Conservation (phyloP, 2,329 filamentous ascomycete genomes). For the Trichoderma gracile region DNA sequence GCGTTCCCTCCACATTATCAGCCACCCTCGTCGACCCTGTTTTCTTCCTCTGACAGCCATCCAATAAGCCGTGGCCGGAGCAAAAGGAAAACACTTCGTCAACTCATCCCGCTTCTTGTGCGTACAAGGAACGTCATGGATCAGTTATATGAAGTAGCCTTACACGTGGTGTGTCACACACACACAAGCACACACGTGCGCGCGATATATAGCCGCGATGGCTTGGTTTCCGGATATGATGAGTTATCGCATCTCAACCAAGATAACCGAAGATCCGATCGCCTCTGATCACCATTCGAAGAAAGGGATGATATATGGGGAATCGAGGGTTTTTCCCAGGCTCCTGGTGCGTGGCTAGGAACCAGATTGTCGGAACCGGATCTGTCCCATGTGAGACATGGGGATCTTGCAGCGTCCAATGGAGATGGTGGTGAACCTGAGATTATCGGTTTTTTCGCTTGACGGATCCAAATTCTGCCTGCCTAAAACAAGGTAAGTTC, state of each 20-base stretch:
- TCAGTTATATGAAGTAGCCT: neutral
- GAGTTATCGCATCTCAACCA: neutral
- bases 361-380: neutral
- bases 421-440: too few relatives aligned
- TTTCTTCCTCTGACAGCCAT: neutral
- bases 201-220: too few relatives aligned
- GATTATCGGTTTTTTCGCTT: too few relatives aligned
- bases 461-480: too few relatives aligned
- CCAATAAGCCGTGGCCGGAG: neutral
- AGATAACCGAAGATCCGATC: slow-evolving; percentile 15
- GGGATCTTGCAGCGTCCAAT: too few relatives aligned
- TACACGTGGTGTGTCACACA: neutral
- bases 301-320: neutral
- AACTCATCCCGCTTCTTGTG: neutral
- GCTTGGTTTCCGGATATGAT: too few relatives aligned
- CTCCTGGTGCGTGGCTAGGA: neutral
- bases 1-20: neutral
- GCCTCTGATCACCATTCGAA: neutral
- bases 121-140: neutral
- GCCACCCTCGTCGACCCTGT: neutral
- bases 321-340: neutral
- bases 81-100: neutral
- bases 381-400: too few relatives aligned
- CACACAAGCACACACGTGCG: too few relatives aligned
- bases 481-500: too few relatives aligned